Evolutionary conservation across 2,329 filamentous ascomycete species (phyloP).

Genomic region (Amphichorda felina): DNA sequence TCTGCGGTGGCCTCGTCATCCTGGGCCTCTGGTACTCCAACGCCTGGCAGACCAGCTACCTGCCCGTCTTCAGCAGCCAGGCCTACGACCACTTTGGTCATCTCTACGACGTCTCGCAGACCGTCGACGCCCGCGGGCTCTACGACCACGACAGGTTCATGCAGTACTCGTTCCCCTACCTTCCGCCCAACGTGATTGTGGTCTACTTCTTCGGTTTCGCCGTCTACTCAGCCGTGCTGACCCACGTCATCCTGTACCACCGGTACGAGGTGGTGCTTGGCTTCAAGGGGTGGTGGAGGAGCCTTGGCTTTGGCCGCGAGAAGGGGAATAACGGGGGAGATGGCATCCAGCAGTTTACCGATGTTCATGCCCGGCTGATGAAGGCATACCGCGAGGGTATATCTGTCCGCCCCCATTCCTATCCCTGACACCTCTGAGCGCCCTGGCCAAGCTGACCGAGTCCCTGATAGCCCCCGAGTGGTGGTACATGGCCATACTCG

Average conservation of each 20-base stretch:
- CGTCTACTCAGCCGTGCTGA: slow-evolving; percentile 14
- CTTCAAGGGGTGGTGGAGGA: slow-evolving; percentile 11
- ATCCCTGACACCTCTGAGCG: too few relatives aligned
- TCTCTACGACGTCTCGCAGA: slow-evolving; percentile 20
- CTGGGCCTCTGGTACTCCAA: slow-evolving; percentile 28
- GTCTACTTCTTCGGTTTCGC: slow-evolving; percentile 16
- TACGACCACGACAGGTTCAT: slow-evolving; percentile 26
- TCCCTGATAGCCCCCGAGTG: slow-evolving; percentile 27
- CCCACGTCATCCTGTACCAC: slow-evolving; percentile 12
- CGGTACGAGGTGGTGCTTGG: slow-evolving; percentile 11
- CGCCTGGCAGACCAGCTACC: slow-evolving; percentile 28
- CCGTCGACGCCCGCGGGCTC: slow-evolving; percentile 22
- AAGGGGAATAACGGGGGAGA: slow-evolving; percentile 4
- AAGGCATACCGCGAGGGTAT: slow-evolving; percentile 12
- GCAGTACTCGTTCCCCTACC: slow-evolving; percentile 27
- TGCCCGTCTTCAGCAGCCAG: slow-evolving; percentile 31
- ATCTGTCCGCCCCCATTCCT: too few relatives aligned
- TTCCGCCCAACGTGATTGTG: slow-evolving; percentile 11
- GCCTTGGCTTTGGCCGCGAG: slow-evolving; percentile 9
- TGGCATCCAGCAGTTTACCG: slow-evolving; percentile 9
- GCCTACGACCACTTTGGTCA: slow-evolving; percentile 29
- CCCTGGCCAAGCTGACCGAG: background rate
- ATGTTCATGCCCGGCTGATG: slow-evolving; percentile 15
- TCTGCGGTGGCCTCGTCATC: slow-evolving; percentile 24
- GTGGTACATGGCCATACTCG: slow-evolving; percentile 25